Percentiles rank a stretch among this genome's conserved stretches.
Evolutionary conservation across 1,284 basidiomycete genomes (phyloP).

Genomic region (Papiliotrema nemorosa): DNA sequence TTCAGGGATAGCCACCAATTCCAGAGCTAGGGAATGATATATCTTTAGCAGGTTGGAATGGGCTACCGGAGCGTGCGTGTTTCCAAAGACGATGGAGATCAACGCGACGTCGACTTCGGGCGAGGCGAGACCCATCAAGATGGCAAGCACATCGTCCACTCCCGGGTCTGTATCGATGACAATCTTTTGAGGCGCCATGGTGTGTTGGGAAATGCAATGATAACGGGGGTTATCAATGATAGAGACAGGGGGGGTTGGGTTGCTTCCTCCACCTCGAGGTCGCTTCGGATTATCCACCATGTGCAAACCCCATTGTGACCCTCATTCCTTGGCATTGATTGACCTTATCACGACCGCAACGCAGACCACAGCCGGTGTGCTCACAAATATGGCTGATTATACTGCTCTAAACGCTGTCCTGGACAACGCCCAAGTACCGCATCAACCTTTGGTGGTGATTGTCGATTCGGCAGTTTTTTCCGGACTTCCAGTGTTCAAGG

Average conservation of each 20-base stretch:
- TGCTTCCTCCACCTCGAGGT: too few relatives aligned
- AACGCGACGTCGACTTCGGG: constrained; percentile 14
- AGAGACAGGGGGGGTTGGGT: background rate
- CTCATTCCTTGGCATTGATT: too few relatives aligned
- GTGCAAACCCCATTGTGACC: too few relatives aligned
- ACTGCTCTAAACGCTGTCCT: constrained; percentile 29
- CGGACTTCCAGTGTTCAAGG: constrained; percentile 24
- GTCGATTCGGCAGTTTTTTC: constrained; percentile 23
- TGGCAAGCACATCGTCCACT: constrained; percentile 84
- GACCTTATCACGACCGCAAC: too few relatives aligned
- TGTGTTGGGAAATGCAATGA: background rate
- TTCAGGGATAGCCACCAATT: constrained; percentile 61
- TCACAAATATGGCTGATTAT: constrained; percentile 3
- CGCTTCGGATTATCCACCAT: too few relatives aligned
- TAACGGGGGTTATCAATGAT: background rate
- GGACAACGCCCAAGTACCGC: constrained; percentile 34
- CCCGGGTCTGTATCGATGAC: constrained; percentile 56
- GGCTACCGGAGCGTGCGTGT: constrained; percentile 59
- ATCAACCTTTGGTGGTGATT: constrained; percentile 41
- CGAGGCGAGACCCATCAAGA: constrained; percentile 43
- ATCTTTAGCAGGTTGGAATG: constrained; percentile 69
- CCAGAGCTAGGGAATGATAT: constrained; percentile 66
- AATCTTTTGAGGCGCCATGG: constrained; percentile 35
- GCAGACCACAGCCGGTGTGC: too few relatives aligned
- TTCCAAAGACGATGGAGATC: constrained; percentile 62